Percentiles rank a stretch among this genome's conserved stretches.
Conservation (phyloP, 192 early-diverging fungal species). For the Coemansia reversa region DNA sequence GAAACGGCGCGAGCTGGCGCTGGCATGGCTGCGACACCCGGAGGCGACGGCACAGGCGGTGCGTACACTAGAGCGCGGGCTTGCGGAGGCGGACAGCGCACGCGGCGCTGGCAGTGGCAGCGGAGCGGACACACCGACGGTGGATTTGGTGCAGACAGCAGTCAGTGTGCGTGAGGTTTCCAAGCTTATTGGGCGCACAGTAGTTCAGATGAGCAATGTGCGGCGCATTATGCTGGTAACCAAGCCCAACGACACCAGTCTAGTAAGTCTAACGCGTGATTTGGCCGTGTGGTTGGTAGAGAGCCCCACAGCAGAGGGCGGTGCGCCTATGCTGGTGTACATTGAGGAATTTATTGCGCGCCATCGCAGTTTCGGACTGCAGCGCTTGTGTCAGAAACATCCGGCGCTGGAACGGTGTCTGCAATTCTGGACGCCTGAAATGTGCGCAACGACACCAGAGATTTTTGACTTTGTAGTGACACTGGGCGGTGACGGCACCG, state of each 20-base stretch:
- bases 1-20: conserved; percentile 39
- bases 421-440: conserved; percentile 73
- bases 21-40: conserved; percentile 31
- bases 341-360: conserved; percentile 65
- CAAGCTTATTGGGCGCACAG: conserved; percentile 64
- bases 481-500: conserved; percentile 96
- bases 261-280: conserved; percentile 68
- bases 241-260: conserved; percentile 66
- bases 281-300: conserved; percentile 68
- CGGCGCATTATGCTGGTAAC: conserved; percentile 72
- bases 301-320: conserved; percentile 10
- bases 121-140: conserved; percentile 50
- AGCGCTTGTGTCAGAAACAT: conserved; percentile 46
- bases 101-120: conserved; percentile 2
- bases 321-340: conserved; percentile 43
- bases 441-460: conserved; percentile 66
- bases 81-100: conserved; percentile 9
- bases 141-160: conserved; percentile 63
- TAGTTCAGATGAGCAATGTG: conserved; percentile 51
- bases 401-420: conserved; percentile 54
- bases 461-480: conserved; percentile 89
- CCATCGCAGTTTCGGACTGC: conserved; percentile 59
- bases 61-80: conserved; percentile 45
- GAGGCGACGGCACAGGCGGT: conserved; percentile 36
- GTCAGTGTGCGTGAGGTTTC: conserved; percentile 70